Conservation (phyloP, 257 asterid species). For the Scutellaria minor region DNA sequence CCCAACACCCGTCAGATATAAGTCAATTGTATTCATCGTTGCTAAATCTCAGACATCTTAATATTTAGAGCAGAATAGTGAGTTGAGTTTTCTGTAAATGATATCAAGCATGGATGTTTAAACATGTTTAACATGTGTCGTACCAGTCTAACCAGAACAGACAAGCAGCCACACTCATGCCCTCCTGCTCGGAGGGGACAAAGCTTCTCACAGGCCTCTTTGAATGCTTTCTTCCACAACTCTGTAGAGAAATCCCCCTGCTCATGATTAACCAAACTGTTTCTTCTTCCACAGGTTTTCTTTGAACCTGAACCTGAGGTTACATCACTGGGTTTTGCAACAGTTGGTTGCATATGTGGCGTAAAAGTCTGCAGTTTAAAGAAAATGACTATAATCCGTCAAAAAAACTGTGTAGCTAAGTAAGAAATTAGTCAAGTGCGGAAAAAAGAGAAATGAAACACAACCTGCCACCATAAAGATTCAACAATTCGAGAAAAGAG, state of each 20-base stretch:
- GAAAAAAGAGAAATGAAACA: slow-evolving; percentile 23
- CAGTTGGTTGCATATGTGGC: slow-evolving; percentile 87
- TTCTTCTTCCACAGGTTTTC: slow-evolving; percentile 53
- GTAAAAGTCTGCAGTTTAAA: slow-evolving; percentile 73
- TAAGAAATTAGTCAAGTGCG: slow-evolving; percentile 14
- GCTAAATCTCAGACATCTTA: not conserved
- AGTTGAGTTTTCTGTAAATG: not conserved
- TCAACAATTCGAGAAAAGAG: slow-evolving; percentile 85
- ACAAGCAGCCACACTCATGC: slow-evolving; percentile 85
- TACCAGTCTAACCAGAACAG: slow-evolving; percentile 81
- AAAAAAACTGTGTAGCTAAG: slow-evolving; percentile 7
- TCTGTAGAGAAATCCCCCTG: slow-evolving; percentile 76
- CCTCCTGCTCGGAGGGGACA: slow-evolving; percentile 85
- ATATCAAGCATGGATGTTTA: slow-evolving; percentile 17
- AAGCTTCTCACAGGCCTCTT: slow-evolving; percentile 91
- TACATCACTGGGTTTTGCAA: slow-evolving; percentile 48
- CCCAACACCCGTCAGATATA: too few species aligned
- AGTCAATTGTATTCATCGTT: too few species aligned
- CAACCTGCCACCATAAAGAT: slow-evolving; percentile 98
- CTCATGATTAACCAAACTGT: slow-evolving; percentile 59
- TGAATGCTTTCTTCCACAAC: slow-evolving; percentile 93
- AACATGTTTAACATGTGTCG: slow-evolving; percentile 20
- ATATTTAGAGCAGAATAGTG: not conserved
- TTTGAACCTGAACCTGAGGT: slow-evolving; percentile 46
- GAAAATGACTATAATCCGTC: slow-evolving; percentile 12